Evolutionary conservation across 305 asterid genomes (phyloP).

Genomic region (Fraxinus dipetala): DNA sequence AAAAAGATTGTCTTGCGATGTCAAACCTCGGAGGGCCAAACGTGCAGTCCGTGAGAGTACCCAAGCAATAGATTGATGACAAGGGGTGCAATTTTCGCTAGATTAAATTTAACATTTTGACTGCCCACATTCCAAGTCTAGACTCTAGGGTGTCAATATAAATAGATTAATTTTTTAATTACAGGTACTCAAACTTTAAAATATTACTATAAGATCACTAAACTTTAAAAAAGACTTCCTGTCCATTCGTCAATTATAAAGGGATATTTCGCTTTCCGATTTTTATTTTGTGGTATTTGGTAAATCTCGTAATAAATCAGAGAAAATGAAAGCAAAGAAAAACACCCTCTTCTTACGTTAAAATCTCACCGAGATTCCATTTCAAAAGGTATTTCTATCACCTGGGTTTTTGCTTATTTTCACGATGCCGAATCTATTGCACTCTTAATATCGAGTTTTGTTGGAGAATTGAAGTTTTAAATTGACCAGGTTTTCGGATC

Average conservation of each 20-base stretch:
- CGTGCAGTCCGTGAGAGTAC: not conserved
- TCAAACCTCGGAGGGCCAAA: not conserved
- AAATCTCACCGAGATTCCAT: slow-evolving; percentile 25
- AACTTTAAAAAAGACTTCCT: not conserved
- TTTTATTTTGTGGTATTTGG: slow-evolving; percentile 30
- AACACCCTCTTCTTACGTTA: slow-evolving; percentile 18
- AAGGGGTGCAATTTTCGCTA: not conserved
- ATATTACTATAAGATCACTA: not conserved
- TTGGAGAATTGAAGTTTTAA: not conserved
- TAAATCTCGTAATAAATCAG: slow-evolving; percentile 9
- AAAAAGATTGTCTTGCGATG: not conserved
- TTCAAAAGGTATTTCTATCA: slow-evolving; percentile 19
- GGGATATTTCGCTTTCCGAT: slow-evolving; percentile 33
- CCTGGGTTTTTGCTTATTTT: slow-evolving; percentile 7
- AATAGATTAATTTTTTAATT: not conserved
- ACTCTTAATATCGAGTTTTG: not conserved
- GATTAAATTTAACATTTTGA: not conserved
- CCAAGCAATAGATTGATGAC: not conserved
- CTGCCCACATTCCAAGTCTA: not conserved
- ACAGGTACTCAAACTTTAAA: not conserved
- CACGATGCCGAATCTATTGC: slow-evolving; percentile 16
- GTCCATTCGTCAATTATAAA: slow-evolving; percentile 31
- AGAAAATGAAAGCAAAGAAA: slow-evolving; percentile 34
- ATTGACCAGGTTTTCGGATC: not conserved
- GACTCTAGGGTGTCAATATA: not conserved